Evolutionary conservation across 495 filamentous ascomycete genomes (phyloP), one percentile per base, ranked within the genome.

Genomic region (Paragyromitra xinjiangensis): DNA sequence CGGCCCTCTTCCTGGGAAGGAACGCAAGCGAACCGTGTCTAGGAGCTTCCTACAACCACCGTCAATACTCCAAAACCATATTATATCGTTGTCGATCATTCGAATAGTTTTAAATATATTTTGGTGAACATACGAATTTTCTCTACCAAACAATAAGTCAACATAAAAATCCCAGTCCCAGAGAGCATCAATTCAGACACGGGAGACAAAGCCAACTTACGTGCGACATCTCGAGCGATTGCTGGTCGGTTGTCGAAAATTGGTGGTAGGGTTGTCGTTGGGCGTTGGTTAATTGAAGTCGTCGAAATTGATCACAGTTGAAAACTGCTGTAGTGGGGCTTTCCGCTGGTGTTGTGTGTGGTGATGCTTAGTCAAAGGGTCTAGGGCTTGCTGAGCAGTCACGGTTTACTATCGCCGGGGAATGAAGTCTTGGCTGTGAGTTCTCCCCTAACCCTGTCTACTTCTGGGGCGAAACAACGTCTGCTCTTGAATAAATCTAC

Each of bases 11-110:
- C 84, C 96, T 89, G 71, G 96, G 96, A 83, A 99, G 87, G 88
- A 92, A 99, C 78, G 96, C 96, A 86, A 99, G 88, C 81, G 94
- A 98, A 87, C 94, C 96, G 89, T 99, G 96, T 83, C 96, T 93
- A 84, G 96, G 96, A 83, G 96, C 96, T 88, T 93, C 86, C 77
- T 84, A 75, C 37, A 61, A 19, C 44, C n/a, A 48, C 42, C 37
- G 45, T 79, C 44, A 79, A 56, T 45, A 78, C 44, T 50, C 16
- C 24, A 50, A 8, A 61, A 14, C 44, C 14, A 56, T 50, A 58
- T 44, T 51, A 6, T 26, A 45, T 4, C 48, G 14, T 16, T 37
- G 29, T 44, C 37, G 45, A 70, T 45, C 5, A 42, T 70, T 58
- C 7, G 39, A 56, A 16, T 59, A 48, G 22, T 51, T 64, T 75